Evolutionary conservation across 495 filamentous ascomycete species (phyloP), one percentile per base, ranked within the genome.

Genomic region (Xanthoparmelia taractica): DNA sequence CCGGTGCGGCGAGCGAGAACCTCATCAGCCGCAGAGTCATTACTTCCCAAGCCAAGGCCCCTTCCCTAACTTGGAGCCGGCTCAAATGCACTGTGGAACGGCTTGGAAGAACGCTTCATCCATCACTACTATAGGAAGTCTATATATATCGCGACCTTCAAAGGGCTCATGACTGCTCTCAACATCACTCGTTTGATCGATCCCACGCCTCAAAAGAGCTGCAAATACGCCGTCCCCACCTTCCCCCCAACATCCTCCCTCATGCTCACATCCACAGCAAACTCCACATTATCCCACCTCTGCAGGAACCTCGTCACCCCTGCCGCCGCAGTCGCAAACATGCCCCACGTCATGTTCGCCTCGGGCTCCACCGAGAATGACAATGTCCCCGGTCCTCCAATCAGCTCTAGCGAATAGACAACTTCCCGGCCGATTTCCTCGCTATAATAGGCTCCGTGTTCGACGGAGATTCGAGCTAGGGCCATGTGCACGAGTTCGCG

Each of bases 151-250:
- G 11, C 33, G 13, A n/a, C 25, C 41, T 38, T 40, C 23, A n/a
- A 61, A 61, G 31, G 45, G 47, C 12, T 60, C 38, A 12, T 60
- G 52, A 23, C 47, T 47, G 17, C 59, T 29, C 6, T 31, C 43
- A 33, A 52, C 58, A 25, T 60, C 37, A 1, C 45, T 48, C 11
- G 58, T 40, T 23, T 50, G 43, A 17, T 29, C 33, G 0, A 61
- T 34, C 33, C 52, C 36, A 25, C 45, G 15, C 37, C 37, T 40
- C 12, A 40, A 40, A 8, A 40, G 2, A 6, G 37, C 11, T 13
- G 11, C 37, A 40, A 13, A 40, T 12, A 40, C 37, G 10, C 37
- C 37, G 37, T 40, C 37, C 37, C 37, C 37, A 40, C 37, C 37
- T 40, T 40, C 6, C 8, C 37, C 37, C 37, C 37, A 8, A 13